Base-by-base conservation (phyloP, 768 basidiomycete species). In the Butyriboletus loyo region DNA sequence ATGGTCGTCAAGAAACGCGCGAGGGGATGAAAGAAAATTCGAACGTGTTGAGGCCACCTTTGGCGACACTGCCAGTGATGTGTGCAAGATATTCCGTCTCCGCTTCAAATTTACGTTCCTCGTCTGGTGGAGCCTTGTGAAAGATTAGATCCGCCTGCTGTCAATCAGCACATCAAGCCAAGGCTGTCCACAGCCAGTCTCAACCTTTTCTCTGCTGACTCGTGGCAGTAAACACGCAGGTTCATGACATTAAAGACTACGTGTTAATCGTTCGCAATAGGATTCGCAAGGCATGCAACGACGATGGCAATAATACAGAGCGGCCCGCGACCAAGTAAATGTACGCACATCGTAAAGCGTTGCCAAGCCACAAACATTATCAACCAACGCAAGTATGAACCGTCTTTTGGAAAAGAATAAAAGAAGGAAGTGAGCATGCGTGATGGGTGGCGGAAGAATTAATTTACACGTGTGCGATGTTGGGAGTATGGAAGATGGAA, bases 1-100 rank as follows among this genome's bases (percentile, higher is more conserved):
- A 87, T 87, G 61, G 58, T 71, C 41, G 52, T 50, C 35, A 22
- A 50, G 38, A 58, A 60, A 53, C 50, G 25, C 41, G 40, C 46
- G 52, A 32, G 48, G 21, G 28, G 42, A 45, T 28, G 47, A 53
- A 53, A 58, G 58, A 64, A 64, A 63, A 60, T 50, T 38, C 27
- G 59, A 60, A 49, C 43, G 34, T 31, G 53, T 50, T 35, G 48
- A 28, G 36, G 45, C 41, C 50, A 47, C 15, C 56, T 48, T 58
- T 54, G 50, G 49, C 43, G 49, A 53, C 53, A 42, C 49, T 46
- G 55, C 41, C 31, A 28, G n/a, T 37, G 59, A 41, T 54, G 42
- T 21, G 38, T 32, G 54, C 36, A 21, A 17, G 21, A 42, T 46
- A 54, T 69, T 66, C 9, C 31, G 55, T 53, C 68, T 71, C 69